phyloP scores from a whole-genome alignment of 306 rosid genomes.

The Malus asiatica region DNA sequence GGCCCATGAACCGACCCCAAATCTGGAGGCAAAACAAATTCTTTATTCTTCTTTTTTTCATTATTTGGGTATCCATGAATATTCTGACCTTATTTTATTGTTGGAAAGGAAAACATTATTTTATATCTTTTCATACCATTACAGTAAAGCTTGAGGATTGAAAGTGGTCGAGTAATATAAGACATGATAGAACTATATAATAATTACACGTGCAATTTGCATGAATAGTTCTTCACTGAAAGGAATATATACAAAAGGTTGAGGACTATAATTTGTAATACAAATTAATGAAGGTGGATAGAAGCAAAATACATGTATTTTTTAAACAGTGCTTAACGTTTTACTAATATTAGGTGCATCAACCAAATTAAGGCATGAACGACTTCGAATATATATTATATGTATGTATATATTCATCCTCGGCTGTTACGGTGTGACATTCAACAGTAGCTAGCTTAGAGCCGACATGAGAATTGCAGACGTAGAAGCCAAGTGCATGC shows the following conservation, averaged over 20 bases:
- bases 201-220: background rate
- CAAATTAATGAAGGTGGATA: background rate
- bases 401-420: background rate
- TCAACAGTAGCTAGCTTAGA: background rate
- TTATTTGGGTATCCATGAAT: background rate
- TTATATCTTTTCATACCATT: background rate
- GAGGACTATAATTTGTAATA: background rate
- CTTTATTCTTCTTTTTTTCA: background rate
- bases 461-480: background rate
- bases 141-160: background rate
- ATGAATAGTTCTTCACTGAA: background rate
- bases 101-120: background rate
- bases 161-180: background rate
- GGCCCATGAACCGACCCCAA: slow-evolving; percentile 17
- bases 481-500: background rate
- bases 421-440: background rate
- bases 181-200: background rate
- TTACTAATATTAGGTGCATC: background rate
- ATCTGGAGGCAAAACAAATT: background rate
- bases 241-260: background rate
- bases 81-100: background rate
- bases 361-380: background rate
- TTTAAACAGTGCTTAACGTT: background rate
- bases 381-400: background rate
- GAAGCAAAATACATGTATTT: background rate